Percentiles rank a stretch among this genome's conserved stretches.
These are phyloP conservation scores for Hansenula lynferdii DNA, from an alignment of 1,139 yeast genomes.

Conservation along the genomic window DNA sequence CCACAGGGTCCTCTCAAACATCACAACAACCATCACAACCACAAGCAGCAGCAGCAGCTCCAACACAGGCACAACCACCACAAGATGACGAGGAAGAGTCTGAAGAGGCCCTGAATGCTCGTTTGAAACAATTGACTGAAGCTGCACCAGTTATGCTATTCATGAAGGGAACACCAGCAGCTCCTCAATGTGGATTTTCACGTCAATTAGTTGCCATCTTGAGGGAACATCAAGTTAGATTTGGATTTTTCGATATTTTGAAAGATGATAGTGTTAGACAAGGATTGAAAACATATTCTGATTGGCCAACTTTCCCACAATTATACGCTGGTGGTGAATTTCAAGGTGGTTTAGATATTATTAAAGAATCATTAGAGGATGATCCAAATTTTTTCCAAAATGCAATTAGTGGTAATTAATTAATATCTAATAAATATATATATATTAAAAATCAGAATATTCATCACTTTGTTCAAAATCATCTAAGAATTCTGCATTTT, in stretches of 20 bases:
- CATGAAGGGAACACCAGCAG: conserved; percentile 98
- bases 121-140: conserved; percentile 74
- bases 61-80: conserved; percentile 3
- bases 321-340: conserved; percentile 88
- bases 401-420: conserved; percentile 38
- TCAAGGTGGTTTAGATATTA: conserved; percentile 95
- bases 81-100: conserved; percentile 58
- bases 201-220: conserved; percentile 90
- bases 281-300: conserved; percentile 83
- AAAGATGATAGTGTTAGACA: conserved; percentile 92
- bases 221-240: conserved; percentile 89
- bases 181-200: conserved; percentile 97
- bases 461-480: conserved; percentile 18
- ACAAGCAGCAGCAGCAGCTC: conserved; percentile 5
- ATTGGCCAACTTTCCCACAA: conserved; percentile 99
- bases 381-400: conserved; percentile 82
- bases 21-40: conserved; percentile 9
- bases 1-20: conserved; percentile 9
- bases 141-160: conserved; percentile 98
- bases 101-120: conserved; percentile 74
- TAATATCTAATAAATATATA: background rate
- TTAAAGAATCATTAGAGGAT: conserved; percentile 85
- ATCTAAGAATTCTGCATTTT: conserved; percentile 14
- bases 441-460: conserved; percentile 15
- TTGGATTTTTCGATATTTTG: conserved; percentile 92